Conservation (phyloP, 2,329 filamentous ascomycete genomes). For the Ophiosphaerella herpotricha region DNA sequence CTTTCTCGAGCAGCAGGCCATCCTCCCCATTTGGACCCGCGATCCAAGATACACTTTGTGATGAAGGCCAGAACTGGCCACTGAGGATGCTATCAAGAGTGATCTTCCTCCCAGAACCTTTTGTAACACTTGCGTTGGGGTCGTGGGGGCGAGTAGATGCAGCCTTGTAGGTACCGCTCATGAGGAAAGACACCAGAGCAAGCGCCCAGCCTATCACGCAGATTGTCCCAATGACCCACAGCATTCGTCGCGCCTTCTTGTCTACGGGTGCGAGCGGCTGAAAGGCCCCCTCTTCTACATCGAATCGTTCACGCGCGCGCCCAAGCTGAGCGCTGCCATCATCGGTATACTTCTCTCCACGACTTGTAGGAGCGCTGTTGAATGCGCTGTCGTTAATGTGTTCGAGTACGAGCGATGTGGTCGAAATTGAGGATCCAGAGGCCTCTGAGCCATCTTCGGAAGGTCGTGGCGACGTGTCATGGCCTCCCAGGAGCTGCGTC, state of each 20-base stretch:
- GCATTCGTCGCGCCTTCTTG: conserved; percentile 63
- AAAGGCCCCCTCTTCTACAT: conserved; percentile 57
- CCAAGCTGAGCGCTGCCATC: conserved; percentile 48
- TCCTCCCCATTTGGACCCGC: conserved; percentile 76
- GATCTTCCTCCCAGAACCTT: conserved; percentile 71
- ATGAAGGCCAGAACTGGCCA: conserved; percentile 67
- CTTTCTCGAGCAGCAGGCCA: conserved; percentile 79
- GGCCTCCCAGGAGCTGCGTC: conserved; percentile 50
- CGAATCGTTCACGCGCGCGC: conserved; percentile 55
- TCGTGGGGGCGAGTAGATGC: conserved; percentile 68
- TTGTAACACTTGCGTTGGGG: conserved; percentile 65
- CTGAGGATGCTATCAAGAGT: conserved; percentile 71
- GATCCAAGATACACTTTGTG: conserved; percentile 76
- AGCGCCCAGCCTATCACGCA: conserved; percentile 71
- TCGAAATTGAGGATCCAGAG: conserved; percentile 78
- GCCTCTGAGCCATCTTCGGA: conserved; percentile 49
- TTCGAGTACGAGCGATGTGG: conserved; percentile 81
- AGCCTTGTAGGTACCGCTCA: conserved; percentile 68
- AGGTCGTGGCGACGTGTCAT: conserved; percentile 34
- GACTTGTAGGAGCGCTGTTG: conserved; percentile 31
- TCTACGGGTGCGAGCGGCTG: conserved; percentile 62
- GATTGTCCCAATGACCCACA: conserved; percentile 65
- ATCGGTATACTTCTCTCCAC: conserved; percentile 45
- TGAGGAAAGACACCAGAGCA: conserved; percentile 69
- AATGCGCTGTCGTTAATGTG: conserved; percentile 65